Percentiles rank a stretch among this genome's conserved stretches.
phyloP scores from a whole-genome alignment of 768 basidiomycete species.

The Paxillus rubicundulus region DNA sequence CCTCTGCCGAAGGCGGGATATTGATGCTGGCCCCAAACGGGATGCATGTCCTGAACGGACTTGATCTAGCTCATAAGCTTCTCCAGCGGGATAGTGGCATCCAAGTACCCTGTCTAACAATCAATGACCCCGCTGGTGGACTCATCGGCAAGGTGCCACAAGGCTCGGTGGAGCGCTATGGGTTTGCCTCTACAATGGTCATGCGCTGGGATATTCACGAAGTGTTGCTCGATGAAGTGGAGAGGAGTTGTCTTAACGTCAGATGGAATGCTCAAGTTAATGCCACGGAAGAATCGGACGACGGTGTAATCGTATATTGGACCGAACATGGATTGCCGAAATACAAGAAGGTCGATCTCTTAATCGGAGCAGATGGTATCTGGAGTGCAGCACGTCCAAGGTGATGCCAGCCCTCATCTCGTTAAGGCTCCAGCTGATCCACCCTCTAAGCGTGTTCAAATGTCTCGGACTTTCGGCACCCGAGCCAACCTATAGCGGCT shows the following conservation, averaged over 20 bases:
- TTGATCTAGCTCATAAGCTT: slow-evolving; percentile 23
- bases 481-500: slow-evolving; percentile 28
- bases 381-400: slow-evolving; percentile 29
- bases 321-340: slow-evolving; percentile 14
- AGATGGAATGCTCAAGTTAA: slow-evolving; percentile 24
- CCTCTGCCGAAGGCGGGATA: slow-evolving; percentile 22
- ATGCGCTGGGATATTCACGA: slow-evolving; percentile 32
- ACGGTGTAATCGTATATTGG: slow-evolving; percentile 29
- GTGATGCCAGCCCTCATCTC: slow-evolving; percentile 4
- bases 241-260: slow-evolving; percentile 16
- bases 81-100: slow-evolving; percentile 21
- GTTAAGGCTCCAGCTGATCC: background rate
- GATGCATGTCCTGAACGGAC: slow-evolving; percentile 27
- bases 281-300: slow-evolving; percentile 22
- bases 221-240: slow-evolving; percentile 28
- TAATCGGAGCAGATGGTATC: slow-evolving; percentile 32
- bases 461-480: slow-evolving; percentile 17
- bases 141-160: slow-evolving; percentile 23
- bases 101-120: slow-evolving; percentile 17
- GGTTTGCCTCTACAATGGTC: slow-evolving; percentile 25
- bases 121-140: slow-evolving; percentile 22
- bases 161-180: slow-evolving; percentile 26
- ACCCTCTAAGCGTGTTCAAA: slow-evolving; percentile 20
- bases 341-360: slow-evolving; percentile 28
- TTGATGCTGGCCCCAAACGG: slow-evolving; percentile 31